Base-by-base conservation (phyloP, 2,329 filamentous ascomycete genomes). In the Sarocladium kiliense region DNA sequence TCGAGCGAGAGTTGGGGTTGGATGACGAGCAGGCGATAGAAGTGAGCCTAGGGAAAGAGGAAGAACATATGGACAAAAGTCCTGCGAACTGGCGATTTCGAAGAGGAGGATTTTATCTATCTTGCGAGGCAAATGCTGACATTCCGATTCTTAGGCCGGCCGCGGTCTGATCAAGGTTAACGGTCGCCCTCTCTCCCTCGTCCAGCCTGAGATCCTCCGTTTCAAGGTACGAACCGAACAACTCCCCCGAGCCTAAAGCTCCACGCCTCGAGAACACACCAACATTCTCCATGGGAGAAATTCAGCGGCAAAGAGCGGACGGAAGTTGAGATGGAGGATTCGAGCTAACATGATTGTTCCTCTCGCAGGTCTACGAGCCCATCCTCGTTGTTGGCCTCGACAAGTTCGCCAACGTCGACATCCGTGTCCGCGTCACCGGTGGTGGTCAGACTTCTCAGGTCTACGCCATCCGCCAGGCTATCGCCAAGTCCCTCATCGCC, bases 381-480 rank as follows among this genome's bases (percentile, higher is more conserved):
- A 81, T 99, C 77, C 87, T 99, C 70, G 89, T 99, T 73, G 86
- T 97, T 73, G 94, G 94, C 68, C 85, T 95, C 71, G 94, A 99
- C 82, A 97, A 96, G 81, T 96, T 96, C 81, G 85, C 89, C 73
- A 84, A 88, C 72, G 90, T 97, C 77, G 94, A 99, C 78, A 97
- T 99, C 82, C 89, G 94, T 68, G 91, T 97, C 75, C 89, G 92
- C 72, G 94, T 97, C 71, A 84, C 86, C 71, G 94, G 94, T 76
- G 94, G 94, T 89, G 94, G 93, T 81, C 93, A 97, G 85, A 92
- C 89, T 65, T 96, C 90, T 59, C 92, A 97, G 79, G 85, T 96
- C 79, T 97, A 97, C 80, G 94, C 94, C 75, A 91, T 97, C 84
- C 91, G 94, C 70, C 94, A 99, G 83, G 93, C 94, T 71, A 97